Evolutionary conservation across 2,329 filamentous ascomycete species (phyloP).

Genomic region (Sclerotinia subarctica): DNA sequence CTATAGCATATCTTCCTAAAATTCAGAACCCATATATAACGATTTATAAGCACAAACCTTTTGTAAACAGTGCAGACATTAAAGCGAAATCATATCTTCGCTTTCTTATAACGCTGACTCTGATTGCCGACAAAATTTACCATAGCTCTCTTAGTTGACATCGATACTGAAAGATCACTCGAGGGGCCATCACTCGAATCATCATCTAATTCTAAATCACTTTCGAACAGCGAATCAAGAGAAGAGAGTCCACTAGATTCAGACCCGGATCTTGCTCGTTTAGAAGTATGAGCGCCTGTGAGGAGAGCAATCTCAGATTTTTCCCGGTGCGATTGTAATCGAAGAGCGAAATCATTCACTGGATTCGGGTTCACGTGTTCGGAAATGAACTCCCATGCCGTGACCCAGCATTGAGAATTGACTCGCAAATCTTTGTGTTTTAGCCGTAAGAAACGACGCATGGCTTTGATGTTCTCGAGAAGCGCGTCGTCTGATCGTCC

Average conservation of each 20-base stretch:
- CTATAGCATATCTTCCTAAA: neutral
- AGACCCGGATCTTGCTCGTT: neutral
- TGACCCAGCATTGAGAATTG: conserved; percentile 39
- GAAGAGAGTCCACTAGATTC: neutral
- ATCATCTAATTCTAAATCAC: neutral
- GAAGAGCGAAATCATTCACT: neutral
- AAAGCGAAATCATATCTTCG: neutral
- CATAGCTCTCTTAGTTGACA: neutral
- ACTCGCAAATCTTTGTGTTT: conserved; percentile 39
- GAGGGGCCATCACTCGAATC: neutral
- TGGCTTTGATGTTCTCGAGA: conserved; percentile 37
- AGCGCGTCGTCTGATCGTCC: conserved; percentile 35
- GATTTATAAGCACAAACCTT: neutral
- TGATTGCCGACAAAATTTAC: no score
- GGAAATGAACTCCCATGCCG: conserved; percentile 36
- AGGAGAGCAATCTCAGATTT: neutral
- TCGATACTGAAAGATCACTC: neutral
- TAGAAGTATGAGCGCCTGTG: neutral
- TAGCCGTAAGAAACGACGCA: conserved; percentile 36
- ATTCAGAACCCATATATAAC: neutral
- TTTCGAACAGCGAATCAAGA: conserved; percentile 1
- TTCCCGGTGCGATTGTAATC: conserved; percentile 6
- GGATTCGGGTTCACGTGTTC: neutral
- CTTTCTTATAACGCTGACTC: neutral
- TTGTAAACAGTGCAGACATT: neutral